Base-by-base conservation (phyloP, 2,329 filamentous ascomycete genomes). In the Helicocarpus griseus region DNA sequence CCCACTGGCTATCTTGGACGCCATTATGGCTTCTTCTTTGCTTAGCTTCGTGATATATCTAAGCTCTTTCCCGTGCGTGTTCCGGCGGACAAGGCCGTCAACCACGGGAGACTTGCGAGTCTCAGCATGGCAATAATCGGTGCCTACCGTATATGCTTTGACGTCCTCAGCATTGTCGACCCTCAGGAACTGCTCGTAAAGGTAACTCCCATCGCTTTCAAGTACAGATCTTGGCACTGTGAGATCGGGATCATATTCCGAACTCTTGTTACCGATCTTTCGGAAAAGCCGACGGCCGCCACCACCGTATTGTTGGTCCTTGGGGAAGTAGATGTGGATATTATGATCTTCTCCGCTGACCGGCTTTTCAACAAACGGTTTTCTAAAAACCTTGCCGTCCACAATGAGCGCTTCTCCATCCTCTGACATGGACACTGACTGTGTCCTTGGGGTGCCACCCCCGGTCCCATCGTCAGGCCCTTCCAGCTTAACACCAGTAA, bases 291-390 rank as follows among this genome's bases (percentile, higher is more conserved):
- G 87, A 53, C 94, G 80, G 24, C 89, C 94, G 53, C 93, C 93
- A 45, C 91, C 90, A 3, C 90, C 89, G 45, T 87, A 80, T 39
- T 87, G 86, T 53, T 73, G 65, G 54, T 69, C 68, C 56, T 84
- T 86, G 21, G 91, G 88, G 63, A 94, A 97, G 71, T 97, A 98
- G 51, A 98, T 96, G 70, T 95, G 86, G 61, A 98, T 95, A 66
- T 98, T 98, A 72, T 98, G 93, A 63, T 98, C 91, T 70, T 98
- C 93, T 31, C 93, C 93, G 63, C 88, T 96, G n/a, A 89, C 90
- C 0, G 93, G 93, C 68, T 98, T 98, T 66, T 98, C 93, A 35
- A 98, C 93, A 64, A 98, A 98, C 0, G 93, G 93, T 65, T 98
- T 98, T 60, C 79, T 85, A 43, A 98, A 77, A 3, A 83, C 69